Percentiles rank a stretch among this genome's conserved stretches.
phyloP scores from a whole-genome alignment of 257 asterid genomes.

The Scutellaria baicalensis region DNA sequence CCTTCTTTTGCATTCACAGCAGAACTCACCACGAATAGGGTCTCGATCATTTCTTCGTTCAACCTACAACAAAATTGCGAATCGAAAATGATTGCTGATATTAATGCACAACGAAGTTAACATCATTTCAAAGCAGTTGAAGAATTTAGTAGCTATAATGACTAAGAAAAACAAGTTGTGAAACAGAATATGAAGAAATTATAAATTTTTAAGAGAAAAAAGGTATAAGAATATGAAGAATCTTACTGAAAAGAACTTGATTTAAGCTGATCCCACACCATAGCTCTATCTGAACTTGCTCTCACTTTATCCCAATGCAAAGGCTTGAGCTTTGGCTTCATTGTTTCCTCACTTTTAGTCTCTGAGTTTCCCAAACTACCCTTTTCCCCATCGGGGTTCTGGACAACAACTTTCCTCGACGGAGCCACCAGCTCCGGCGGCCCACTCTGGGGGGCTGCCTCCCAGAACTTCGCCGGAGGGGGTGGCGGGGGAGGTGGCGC shows the following conservation, averaged over 20 bases:
- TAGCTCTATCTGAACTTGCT: conserved; percentile 61
- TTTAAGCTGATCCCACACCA: conserved; percentile 82
- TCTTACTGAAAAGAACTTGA: conserved; percentile 75
- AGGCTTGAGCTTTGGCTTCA: conserved; percentile 69
- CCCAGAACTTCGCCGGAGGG: conserved; percentile 43
- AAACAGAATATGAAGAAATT: not conserved
- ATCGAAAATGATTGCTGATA: not conserved
- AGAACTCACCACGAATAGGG: conserved; percentile 45
- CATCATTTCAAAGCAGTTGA: not conserved
- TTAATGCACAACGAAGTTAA: not conserved
- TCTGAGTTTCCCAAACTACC: conserved; percentile 19
- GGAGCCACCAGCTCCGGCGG: conserved; percentile 69
- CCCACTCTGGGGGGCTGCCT: conserved; percentile 21
- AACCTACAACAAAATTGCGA: conserved; percentile 38
- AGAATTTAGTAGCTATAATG: not conserved
- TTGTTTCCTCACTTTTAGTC: conserved; percentile 26
- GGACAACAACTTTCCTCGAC: conserved; percentile 25
- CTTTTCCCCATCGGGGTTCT: conserved; percentile 16
- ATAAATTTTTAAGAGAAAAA: not conserved
- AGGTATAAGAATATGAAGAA: not conserved
- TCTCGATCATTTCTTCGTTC: conserved; percentile 82
- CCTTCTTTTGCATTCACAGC: conserved; percentile 37
- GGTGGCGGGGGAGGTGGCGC: conserved; percentile 39
- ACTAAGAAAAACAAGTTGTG: not conserved
- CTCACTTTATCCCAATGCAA: conserved; percentile 92